These are phyloP conservation scores for Nelumbo lutea DNA, from an alignment of 164 flowering plant species.

Conservation along the genomic window DNA sequence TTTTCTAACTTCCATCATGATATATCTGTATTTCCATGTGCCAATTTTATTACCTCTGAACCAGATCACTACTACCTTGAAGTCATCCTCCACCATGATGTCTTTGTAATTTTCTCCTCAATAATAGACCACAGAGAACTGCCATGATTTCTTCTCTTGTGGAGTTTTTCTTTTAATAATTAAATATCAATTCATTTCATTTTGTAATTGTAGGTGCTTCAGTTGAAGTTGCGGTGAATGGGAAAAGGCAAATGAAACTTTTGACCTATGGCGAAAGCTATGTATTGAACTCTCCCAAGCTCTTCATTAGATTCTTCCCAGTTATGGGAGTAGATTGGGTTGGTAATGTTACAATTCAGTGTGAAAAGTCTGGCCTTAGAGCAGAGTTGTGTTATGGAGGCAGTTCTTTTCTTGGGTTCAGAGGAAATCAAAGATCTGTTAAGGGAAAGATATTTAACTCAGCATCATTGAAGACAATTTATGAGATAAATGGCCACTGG, in stretches of 20 bases:
- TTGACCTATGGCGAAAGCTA: slow-evolving; percentile 55
- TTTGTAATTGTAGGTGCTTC: slow-evolving; percentile 41
- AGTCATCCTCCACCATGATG: too few relatives aligned
- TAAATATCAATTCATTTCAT: background rate
- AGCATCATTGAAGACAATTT: slow-evolving; percentile 42
- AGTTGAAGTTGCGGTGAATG: slow-evolving; percentile 58
- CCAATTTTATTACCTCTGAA: too few relatives aligned
- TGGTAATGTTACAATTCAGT: slow-evolving; percentile 52
- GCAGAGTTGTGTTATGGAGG: slow-evolving; percentile 51
- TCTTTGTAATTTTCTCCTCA: too few relatives aligned
- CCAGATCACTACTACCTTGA: too few relatives aligned
- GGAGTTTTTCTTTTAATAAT: too few relatives aligned
- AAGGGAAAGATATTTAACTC: slow-evolving; percentile 60
- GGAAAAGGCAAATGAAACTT: slow-evolving; percentile 59
- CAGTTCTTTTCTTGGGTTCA: slow-evolving; percentile 37
- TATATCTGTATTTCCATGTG: too few relatives aligned
- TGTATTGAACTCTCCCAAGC: slow-evolving; percentile 62
- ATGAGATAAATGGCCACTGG: slow-evolving; percentile 73
- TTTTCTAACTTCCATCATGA: too few relatives aligned
- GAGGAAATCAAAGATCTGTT: slow-evolving; percentile 40
- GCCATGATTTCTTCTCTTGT: too few relatives aligned
- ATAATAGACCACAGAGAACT: too few relatives aligned
- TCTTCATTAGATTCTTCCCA: slow-evolving; percentile 65
- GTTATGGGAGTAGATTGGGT: slow-evolving; percentile 57
- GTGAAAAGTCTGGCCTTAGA: slow-evolving; percentile 63